These are phyloP conservation scores for Penicillium cinerascens DNA, from an alignment of 495 filamentous ascomycete species.

Conservation along the genomic window DNA sequence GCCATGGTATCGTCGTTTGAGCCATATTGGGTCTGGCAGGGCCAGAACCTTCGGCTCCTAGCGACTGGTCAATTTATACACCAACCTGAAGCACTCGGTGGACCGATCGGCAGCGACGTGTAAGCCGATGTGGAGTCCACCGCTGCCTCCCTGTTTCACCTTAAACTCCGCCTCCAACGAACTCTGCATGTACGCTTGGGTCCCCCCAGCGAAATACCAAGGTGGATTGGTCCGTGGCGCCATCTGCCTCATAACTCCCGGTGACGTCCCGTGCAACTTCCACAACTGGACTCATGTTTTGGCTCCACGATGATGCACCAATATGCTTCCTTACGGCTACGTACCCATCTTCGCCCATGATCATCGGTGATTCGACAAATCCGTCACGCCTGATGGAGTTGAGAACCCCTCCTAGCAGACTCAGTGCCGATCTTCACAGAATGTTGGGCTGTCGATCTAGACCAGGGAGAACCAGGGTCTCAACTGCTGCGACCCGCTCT, in stretches of 20 bases:
- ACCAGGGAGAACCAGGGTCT: too few species aligned
- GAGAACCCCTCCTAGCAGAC: slow-evolving; percentile 1
- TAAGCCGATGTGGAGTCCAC: slow-evolving; percentile 11
- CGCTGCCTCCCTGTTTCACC: slow-evolving; percentile 5
- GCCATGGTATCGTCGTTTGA: not conserved
- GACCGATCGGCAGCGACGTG: slow-evolving; percentile 15
- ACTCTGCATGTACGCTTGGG: not conserved
- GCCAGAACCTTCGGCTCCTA: not conserved
- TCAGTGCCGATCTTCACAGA: slow-evolving; percentile 11
- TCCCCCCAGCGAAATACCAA: not conserved
- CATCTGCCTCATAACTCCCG: slow-evolving; percentile 6
- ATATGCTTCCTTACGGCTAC: slow-evolving; percentile 8
- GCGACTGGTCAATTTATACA: not conserved
- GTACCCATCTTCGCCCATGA: not conserved
- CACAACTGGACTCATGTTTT: slow-evolving; percentile 2
- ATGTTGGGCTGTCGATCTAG: not conserved
- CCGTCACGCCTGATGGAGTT: not conserved
- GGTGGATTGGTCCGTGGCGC: not conserved
- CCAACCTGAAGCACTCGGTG: slow-evolving; percentile 12
- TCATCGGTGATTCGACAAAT: slow-evolving; percentile 11
- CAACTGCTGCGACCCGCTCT: not conserved
- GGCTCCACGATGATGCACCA: slow-evolving; percentile 7
- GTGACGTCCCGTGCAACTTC: not conserved
- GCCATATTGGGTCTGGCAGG: not conserved
- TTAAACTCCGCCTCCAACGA: slow-evolving; percentile 4